Conservation (phyloP, 2,329 filamentous ascomycete genomes). For the Aspergillus pseudoterreus region DNA sequence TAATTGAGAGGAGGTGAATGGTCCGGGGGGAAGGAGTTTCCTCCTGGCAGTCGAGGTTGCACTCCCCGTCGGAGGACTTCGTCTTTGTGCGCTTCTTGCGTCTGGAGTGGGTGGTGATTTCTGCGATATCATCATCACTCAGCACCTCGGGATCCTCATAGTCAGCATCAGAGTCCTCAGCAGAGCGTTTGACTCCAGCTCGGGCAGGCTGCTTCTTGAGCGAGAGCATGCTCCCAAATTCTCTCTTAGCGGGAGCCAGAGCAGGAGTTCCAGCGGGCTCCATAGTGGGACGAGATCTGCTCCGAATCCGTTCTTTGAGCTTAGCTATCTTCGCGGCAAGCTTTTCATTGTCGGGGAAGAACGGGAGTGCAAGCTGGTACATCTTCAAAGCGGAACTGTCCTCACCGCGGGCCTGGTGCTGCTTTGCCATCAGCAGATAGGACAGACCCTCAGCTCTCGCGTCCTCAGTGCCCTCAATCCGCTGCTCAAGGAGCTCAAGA, state of each 20-base stretch:
- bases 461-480: slow-evolving; percentile 76
- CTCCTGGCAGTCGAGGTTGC: slow-evolving; percentile 17
- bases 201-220: slow-evolving; percentile 26
- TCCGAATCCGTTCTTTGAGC: slow-evolving; percentile 49
- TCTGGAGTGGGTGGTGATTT: slow-evolving; percentile 15
- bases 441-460: slow-evolving; percentile 76
- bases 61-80: slow-evolving; percentile 16
- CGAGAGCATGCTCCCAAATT: slow-evolving; percentile 31
- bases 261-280: slow-evolving; percentile 13
- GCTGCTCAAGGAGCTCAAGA: slow-evolving; percentile 77
- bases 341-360: slow-evolving; percentile 82
- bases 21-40: slow-evolving; percentile 39
- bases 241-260: slow-evolving; percentile 19
- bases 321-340: slow-evolving; percentile 55
- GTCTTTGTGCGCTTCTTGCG: slow-evolving; percentile 28
- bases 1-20: slow-evolving; percentile 40
- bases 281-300: slow-evolving; percentile 16
- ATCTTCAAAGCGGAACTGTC: slow-evolving; percentile 74
- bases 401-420: slow-evolving; percentile 81
- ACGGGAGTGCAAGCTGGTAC: slow-evolving; percentile 80
- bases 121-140: slow-evolving; percentile 29
- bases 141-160: slow-evolving; percentile 24
- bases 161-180: slow-evolving; percentile 30
- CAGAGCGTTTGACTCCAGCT: slow-evolving; percentile 24
- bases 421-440: slow-evolving; percentile 83